phyloP scores from a whole-genome alignment of 2,329 filamentous ascomycete species.

The Epichloe sylvatica region DNA sequence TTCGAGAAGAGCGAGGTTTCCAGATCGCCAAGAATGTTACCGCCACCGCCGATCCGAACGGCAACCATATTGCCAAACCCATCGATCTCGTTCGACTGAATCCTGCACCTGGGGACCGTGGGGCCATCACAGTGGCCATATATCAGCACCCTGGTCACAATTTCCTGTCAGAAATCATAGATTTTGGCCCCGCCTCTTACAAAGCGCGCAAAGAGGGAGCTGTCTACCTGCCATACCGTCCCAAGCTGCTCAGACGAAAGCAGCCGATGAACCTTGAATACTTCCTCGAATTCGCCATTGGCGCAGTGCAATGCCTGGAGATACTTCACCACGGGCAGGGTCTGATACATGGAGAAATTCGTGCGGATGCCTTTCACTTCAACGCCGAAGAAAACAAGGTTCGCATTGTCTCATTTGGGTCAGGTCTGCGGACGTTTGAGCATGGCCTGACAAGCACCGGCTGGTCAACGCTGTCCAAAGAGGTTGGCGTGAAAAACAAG shows the following conservation, averaged over 20 bases:
- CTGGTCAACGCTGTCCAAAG: conserved; percentile 71
- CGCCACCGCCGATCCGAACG: conserved; percentile 55
- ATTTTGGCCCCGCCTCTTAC: conserved; percentile 66
- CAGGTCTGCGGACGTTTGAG: conserved; percentile 76
- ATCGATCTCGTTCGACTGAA: conserved; percentile 65
- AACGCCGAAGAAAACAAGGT: conserved; percentile 56
- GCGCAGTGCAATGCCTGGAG: conserved; percentile 73
- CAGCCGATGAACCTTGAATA: conserved; percentile 54
- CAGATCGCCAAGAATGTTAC: conserved; percentile 66
- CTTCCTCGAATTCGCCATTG: conserved; percentile 85
- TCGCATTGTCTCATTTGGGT: conserved; percentile 73
- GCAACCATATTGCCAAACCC: conserved; percentile 64
- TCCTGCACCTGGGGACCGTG: conserved; percentile 53
- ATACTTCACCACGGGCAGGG: conserved; percentile 81
- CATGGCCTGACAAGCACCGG: conserved; percentile 75
- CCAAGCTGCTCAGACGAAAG: conserved; percentile 30
- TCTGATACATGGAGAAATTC: conserved; percentile 79
- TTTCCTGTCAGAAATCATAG: conserved; percentile 53
- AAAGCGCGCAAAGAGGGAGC: conserved; percentile 39
- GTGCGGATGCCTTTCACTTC: conserved; percentile 84
- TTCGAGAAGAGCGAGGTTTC: conserved; percentile 77
- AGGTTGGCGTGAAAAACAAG: conserved; percentile 77
- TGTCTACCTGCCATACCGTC: conserved; percentile 30
- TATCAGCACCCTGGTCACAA: conserved; percentile 69
- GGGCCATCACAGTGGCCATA: conserved; percentile 62